phyloP scores from a whole-genome alignment of 2,329 filamentous ascomycete species.

The Curvularia sp. region DNA sequence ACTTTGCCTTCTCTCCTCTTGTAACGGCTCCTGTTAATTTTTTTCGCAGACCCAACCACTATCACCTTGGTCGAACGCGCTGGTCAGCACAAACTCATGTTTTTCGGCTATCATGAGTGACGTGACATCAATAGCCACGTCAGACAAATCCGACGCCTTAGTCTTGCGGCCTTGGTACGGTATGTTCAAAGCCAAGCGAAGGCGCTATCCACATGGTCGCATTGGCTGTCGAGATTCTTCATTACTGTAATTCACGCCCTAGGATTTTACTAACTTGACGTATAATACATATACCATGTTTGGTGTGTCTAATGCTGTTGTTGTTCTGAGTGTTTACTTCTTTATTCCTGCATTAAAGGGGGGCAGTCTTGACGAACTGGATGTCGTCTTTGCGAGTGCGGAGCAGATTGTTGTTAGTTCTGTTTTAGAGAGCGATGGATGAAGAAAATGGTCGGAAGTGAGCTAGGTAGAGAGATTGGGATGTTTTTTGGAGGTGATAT shows the following conservation, averaged over 20 bases:
- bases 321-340: constrained; percentile 62
- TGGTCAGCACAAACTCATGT: constrained; percentile 39
- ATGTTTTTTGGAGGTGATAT: constrained; percentile 18
- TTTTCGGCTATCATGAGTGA: constrained; percentile 53
- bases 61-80: constrained; percentile 52
- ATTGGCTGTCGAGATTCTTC: constrained; percentile 58
- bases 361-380: constrained; percentile 57
- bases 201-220: constrained; percentile 48
- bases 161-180: constrained; percentile 55
- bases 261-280: constrained; percentile 61
- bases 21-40: constrained; percentile 57
- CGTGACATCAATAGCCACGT: constrained; percentile 13
- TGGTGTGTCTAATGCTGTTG: constrained; percentile 59
- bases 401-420: constrained; percentile 10
- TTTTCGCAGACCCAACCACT: constrained; percentile 49
- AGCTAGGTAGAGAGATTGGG: constrained; percentile 17
- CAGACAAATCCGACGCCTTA: constrained; percentile 15
- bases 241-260: constrained; percentile 69
- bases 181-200: constrained; percentile 75
- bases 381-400: constrained; percentile 52
- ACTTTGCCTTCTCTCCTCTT: constrained; percentile 45
- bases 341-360: constrained; percentile 62
- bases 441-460: constrained; percentile 14
- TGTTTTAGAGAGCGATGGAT: constrained; percentile 15
- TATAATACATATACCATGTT: constrained; percentile 63